Conservation (phyloP, 108 stramenopile species). For the Asterionellopsis glacialis region DNA sequence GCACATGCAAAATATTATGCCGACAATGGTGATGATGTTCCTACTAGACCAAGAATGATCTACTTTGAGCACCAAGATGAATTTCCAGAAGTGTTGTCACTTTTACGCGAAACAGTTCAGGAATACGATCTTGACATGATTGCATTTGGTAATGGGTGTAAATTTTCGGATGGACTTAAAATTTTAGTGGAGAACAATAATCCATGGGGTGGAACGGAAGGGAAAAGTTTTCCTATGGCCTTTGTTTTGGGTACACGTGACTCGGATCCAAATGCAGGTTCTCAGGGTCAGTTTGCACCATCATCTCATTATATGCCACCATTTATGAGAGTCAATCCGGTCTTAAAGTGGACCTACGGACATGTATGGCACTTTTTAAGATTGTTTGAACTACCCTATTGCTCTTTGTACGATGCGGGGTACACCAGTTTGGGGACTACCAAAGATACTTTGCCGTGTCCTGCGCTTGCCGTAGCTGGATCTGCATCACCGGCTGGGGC, state of each 20-base stretch:
- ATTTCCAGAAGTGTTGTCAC: slow-evolving; percentile 61
- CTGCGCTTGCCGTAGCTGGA: slow-evolving; percentile 59
- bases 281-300: slow-evolving; percentile 74
- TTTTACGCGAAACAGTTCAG: slow-evolving; percentile 59
- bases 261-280: slow-evolving; percentile 91
- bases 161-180: slow-evolving; percentile 57
- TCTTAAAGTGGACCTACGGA: slow-evolving; percentile 89
- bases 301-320: slow-evolving; percentile 92
- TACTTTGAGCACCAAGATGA: slow-evolving; percentile 83
- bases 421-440: slow-evolving; percentile 94
- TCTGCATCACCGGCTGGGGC: background rate
- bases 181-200: slow-evolving; percentile 60
- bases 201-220: background rate
- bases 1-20: slow-evolving; percentile 73
- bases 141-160: slow-evolving; percentile 62
- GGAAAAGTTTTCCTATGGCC: slow-evolving; percentile 55
- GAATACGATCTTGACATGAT: slow-evolving; percentile 89
- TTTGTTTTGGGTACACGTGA: slow-evolving; percentile 93
- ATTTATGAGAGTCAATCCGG: slow-evolving; percentile 96
- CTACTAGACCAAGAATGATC: slow-evolving; percentile 61
- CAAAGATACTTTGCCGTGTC: slow-evolving; percentile 89
- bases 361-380: slow-evolving; percentile 94
- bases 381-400: slow-evolving; percentile 85
- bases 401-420: slow-evolving; percentile 92
- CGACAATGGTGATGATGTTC: slow-evolving; percentile 34